phyloP scores from a whole-genome alignment of 257 asterid genomes.

The Nicotiana tomentosiformis region DNA sequence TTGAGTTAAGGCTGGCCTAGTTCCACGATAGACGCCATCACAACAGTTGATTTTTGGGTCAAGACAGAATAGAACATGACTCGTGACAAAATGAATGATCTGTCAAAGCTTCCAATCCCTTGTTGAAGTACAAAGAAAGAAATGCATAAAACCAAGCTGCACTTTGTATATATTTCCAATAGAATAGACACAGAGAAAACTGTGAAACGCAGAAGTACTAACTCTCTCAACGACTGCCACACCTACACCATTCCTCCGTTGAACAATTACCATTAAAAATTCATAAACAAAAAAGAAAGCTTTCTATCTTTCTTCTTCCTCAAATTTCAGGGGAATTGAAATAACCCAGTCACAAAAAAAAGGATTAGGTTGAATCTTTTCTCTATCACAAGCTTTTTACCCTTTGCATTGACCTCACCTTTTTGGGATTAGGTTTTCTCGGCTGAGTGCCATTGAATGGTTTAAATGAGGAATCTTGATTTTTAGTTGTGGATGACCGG shows the following conservation, averaged over 20 bases:
- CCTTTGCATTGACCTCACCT: not conserved
- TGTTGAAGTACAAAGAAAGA: not conserved
- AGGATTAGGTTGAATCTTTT: no score
- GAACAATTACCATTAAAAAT: not conserved
- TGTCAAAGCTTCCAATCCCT: not conserved
- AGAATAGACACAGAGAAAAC: not conserved
- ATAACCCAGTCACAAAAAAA: no score
- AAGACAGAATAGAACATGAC: no score
- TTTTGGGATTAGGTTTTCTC: not conserved
- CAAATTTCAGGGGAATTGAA: not conserved
- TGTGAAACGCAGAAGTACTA: not conserved
- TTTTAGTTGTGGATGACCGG: not conserved
- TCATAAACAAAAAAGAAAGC: not conserved
- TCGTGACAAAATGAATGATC: not conserved
- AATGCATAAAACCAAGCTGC: not conserved
- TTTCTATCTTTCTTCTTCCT: not conserved
- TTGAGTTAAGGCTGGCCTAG: no score
- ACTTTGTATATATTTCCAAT: not conserved
- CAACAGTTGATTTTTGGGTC: no score
- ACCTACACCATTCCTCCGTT: slow-evolving; percentile 1
- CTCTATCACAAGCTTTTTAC: not conserved
- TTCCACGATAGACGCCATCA: no score
- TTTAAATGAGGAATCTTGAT: not conserved
- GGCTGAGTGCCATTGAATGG: not conserved
- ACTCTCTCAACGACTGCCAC: not conserved